phyloP scores from a whole-genome alignment of 2,329 filamentous ascomycete species.

The Talaromyces sp. region DNA sequence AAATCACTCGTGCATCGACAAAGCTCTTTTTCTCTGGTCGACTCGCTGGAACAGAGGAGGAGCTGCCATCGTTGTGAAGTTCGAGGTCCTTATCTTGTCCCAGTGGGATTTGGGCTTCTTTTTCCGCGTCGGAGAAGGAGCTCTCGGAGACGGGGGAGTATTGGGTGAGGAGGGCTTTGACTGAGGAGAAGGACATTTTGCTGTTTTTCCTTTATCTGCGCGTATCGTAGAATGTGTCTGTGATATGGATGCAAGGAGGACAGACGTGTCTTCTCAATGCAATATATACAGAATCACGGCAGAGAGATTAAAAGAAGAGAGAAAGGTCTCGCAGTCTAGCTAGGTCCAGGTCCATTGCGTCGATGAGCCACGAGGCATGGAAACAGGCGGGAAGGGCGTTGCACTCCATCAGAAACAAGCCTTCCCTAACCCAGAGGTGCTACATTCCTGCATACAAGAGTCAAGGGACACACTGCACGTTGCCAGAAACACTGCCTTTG shows the following conservation, averaged over 20 bases:
- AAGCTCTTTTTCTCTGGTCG: conserved; percentile 20
- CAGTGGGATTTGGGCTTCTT: conserved; percentile 16
- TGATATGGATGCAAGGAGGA: neutral
- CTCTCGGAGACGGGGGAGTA: conserved; percentile 20
- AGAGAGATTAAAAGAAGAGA: neutral
- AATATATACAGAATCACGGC: neutral
- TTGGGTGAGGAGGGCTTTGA: conserved; percentile 20
- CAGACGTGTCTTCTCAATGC: neutral
- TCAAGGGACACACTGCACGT: too few species aligned
- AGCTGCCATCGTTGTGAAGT: neutral
- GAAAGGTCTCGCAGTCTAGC: neutral
- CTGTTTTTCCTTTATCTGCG: neutral
- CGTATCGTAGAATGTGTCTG: neutral
- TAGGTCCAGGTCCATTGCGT: neutral
- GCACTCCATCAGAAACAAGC: conserved; percentile 2
- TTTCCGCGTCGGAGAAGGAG: conserved; percentile 19
- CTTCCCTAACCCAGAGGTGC: neutral
- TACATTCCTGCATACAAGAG: conserved; percentile 1
- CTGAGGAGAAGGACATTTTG: conserved; percentile 20
- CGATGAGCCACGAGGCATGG: conserved; percentile 7
- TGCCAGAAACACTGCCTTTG: neutral
- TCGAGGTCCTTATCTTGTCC: conserved; percentile 13
- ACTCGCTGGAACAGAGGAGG: neutral
- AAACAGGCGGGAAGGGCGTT: neutral
- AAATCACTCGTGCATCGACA: conserved; percentile 41